Conservation (phyloP, 805 yeast species). For the Brettanomyces nanus region DNA sequence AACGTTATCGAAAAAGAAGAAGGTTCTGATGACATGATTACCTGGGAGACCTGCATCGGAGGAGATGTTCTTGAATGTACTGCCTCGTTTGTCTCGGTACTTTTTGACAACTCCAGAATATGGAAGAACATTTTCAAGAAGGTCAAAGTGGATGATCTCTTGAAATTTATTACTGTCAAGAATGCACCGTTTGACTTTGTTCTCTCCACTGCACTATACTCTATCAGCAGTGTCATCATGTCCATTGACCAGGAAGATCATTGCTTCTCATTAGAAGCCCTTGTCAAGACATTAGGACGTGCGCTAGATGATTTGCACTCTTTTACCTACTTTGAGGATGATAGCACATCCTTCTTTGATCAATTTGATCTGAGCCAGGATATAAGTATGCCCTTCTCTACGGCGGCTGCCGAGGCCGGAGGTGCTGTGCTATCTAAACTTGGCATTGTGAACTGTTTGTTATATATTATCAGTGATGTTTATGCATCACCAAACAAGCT, state of each 20-base stretch:
- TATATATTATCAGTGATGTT: constrained; percentile 47
- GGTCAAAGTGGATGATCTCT: constrained; percentile 36
- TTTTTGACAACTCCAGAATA: constrained; percentile 43
- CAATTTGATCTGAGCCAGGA: constrained; percentile 22
- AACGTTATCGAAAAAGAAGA: constrained; percentile 34
- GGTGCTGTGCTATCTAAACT: constrained; percentile 29
- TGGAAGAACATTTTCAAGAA: constrained; percentile 34
- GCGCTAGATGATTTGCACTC: constrained; percentile 13
- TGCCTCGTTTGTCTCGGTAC: constrained; percentile 40
- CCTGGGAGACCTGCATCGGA: constrained; percentile 46
- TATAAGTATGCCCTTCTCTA: too few species aligned
- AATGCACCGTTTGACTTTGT: constrained; percentile 58
- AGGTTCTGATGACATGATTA: constrained; percentile 30
- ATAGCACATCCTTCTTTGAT: constrained; percentile 29
- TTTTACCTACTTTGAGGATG: constrained; percentile 22
- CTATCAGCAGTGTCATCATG: constrained; percentile 46
- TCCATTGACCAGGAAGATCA: constrained; percentile 48
- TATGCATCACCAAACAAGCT: constrained; percentile 42
- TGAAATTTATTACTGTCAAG: constrained; percentile 38
- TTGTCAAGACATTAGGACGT: constrained; percentile 11
- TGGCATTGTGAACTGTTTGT: constrained; percentile 33
- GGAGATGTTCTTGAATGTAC: constrained; percentile 43
- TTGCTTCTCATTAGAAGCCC: constrained; percentile 33
- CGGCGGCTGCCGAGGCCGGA: constrained; percentile 20
- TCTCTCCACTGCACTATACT: constrained; percentile 44